Evolutionary conservation across 1,284 basidiomycete species (phyloP).

Genomic region (Caloboletus firmus): DNA sequence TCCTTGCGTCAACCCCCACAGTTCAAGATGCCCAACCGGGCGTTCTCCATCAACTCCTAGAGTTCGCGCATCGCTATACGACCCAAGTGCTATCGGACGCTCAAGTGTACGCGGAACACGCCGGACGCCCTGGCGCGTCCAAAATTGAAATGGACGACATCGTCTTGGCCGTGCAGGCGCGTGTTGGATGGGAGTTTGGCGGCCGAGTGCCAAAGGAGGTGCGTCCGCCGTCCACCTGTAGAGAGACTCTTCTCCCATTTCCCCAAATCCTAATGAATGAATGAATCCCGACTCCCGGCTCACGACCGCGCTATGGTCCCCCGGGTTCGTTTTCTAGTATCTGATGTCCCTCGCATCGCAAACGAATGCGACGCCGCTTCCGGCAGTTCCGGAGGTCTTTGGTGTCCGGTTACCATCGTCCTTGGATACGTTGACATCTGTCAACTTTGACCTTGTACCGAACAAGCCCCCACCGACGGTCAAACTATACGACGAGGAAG

Average conservation of each 20-base stretch:
- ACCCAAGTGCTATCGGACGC: constrained; percentile 90
- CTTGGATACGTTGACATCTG: constrained; percentile 81
- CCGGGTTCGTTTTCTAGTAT: too few relatives aligned
- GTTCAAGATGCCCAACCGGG: constrained; percentile 93
- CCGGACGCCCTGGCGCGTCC: constrained; percentile 58
- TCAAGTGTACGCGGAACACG: constrained; percentile 92
- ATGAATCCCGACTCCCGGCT: too few relatives aligned
- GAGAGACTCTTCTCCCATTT: background rate
- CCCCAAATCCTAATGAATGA: too few relatives aligned
- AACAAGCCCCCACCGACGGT: constrained; percentile 77
- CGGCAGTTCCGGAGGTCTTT: constrained; percentile 92
- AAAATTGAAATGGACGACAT: constrained; percentile 91
- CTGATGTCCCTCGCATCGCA: constrained; percentile 86
- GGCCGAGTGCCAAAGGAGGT: constrained; percentile 96
- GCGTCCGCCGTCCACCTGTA: constrained; percentile 18
- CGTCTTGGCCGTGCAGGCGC: constrained; percentile 86
- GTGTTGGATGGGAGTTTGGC: constrained; percentile 93
- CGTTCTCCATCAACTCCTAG: constrained; percentile 92
- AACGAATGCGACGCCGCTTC: constrained; percentile 87
- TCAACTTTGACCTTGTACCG: constrained; percentile 93
- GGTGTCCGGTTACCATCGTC: constrained; percentile 86
- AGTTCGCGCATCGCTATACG: constrained; percentile 95
- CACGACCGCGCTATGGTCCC: too few relatives aligned
- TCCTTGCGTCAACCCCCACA: constrained; percentile 90
- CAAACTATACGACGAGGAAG: constrained; percentile 73